phyloP scores from a whole-genome alignment of 345 rosid species.

The Geranium rotundifolium region DNA sequence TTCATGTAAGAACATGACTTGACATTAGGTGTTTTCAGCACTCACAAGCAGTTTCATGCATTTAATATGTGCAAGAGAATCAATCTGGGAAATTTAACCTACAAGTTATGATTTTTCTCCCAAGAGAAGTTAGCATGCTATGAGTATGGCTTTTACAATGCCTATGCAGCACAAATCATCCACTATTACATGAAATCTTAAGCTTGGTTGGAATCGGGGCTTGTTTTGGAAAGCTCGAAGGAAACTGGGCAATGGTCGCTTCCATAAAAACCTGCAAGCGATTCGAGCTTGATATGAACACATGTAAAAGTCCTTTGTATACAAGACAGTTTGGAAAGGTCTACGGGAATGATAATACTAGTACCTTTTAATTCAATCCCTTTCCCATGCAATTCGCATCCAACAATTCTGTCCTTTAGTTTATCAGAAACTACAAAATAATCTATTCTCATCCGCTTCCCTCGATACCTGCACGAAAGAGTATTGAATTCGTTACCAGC shows the following conservation, averaged over 20 bases:
- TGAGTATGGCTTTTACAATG: not conserved
- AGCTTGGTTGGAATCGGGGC: conserved; percentile 16
- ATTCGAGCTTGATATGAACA: not conserved
- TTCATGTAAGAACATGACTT: too few species aligned
- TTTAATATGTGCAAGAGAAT: too few species aligned
- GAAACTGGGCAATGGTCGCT: conserved; percentile 92
- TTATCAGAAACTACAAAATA: conserved; percentile 72
- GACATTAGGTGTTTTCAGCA: too few species aligned
- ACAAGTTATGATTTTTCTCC: not conserved
- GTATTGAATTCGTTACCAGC: too few species aligned
- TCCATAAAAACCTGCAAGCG: conserved; percentile 63
- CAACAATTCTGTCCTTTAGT: conserved; percentile 45
- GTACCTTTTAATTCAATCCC: conserved; percentile 81
- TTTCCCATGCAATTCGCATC: conserved; percentile 70
- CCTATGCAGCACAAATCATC: not conserved
- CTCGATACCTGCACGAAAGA: conserved; percentile 54
- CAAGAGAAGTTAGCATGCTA: not conserved
- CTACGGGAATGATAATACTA: not conserved
- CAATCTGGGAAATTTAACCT: too few species aligned
- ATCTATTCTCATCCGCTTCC: conserved; percentile 88
- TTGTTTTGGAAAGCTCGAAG: conserved; percentile 48
- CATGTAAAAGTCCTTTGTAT: not conserved
- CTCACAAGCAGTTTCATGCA: too few species aligned
- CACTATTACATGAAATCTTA: conserved; percentile 12
- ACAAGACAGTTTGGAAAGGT: not conserved